A percentile compares a stretch with the other conserved stretches of the same genome.
Conservation (phyloP, 495 filamentous ascomycete genomes). For the Penicillium cataractarum region DNA sequence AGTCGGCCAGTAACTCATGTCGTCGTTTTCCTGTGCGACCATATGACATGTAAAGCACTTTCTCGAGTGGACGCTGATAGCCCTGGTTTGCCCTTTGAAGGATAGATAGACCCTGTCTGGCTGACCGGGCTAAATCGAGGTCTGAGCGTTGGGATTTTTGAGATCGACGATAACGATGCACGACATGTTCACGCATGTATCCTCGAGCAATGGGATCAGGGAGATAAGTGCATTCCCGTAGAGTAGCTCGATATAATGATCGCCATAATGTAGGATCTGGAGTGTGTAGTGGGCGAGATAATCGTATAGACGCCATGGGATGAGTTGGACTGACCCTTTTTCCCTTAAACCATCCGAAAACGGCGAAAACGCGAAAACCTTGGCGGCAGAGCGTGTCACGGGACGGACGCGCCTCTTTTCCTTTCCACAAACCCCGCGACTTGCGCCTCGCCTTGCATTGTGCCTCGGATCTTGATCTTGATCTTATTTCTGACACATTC, state of each 20-base stretch:
- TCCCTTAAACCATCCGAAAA: conserved; percentile 18
- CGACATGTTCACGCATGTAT: conserved; percentile 61
- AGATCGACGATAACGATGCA: conserved; percentile 56
- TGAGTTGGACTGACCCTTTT: conserved; percentile 29
- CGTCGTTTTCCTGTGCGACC: conserved; percentile 73
- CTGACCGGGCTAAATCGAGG: conserved; percentile 26
- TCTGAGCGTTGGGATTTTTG: conserved; percentile 18
- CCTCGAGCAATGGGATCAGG: conserved; percentile 69
- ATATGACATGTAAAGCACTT: conserved; percentile 68
- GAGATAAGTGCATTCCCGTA: conserved; percentile 85
- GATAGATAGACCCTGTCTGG: conserved; percentile 30
- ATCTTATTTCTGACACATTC: conserved; percentile 24
- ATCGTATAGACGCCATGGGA: conserved; percentile 16
- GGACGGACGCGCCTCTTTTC: conserved; percentile 40
- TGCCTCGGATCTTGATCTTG: conserved; percentile 20
- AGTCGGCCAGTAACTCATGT: conserved; percentile 57
- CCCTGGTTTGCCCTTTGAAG: conserved; percentile 68
- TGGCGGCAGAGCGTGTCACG: conserved; percentile 31
- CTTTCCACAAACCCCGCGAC: conserved; percentile 27
- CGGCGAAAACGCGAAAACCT: conserved; percentile 37
- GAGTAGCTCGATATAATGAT: conserved; percentile 73
- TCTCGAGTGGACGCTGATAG: conserved; percentile 60
- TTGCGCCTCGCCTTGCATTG: conserved; percentile 30
- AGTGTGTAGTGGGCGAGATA: conserved; percentile 9
- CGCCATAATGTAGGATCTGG: conserved; percentile 43